Conservation (phyloP, 2,329 filamentous ascomycete species). For the Sporothrix phasma region DNA sequence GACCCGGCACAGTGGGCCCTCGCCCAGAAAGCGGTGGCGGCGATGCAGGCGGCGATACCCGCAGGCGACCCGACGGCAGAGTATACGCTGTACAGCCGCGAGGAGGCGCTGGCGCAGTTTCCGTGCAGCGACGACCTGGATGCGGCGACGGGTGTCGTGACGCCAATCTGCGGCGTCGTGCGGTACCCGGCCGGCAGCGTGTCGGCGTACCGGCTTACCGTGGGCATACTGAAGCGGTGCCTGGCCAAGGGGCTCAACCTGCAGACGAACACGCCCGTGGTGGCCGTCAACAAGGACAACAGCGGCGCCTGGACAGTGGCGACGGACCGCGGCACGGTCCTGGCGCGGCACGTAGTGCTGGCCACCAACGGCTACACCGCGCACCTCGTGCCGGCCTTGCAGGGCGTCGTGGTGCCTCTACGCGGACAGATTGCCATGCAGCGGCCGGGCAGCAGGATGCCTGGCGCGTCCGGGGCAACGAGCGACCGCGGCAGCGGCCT, state of each 20-base stretch:
- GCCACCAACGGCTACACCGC: slow-evolving; percentile 47
- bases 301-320: slow-evolving; percentile 28
- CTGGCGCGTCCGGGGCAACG: slow-evolving; percentile 15
- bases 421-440: slow-evolving; percentile 42
- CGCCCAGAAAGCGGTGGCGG: slow-evolving; percentile 31
- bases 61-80: slow-evolving; percentile 29
- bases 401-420: slow-evolving; percentile 39
- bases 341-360: slow-evolving; percentile 35
- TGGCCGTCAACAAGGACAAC: slow-evolving; percentile 17
- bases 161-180: slow-evolving; percentile 33
- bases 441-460: slow-evolving; percentile 27
- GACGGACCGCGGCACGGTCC: slow-evolving; percentile 35
- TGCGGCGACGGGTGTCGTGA: slow-evolving; percentile 21
- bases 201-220: slow-evolving; percentile 30
- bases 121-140: slow-evolving; percentile 25
- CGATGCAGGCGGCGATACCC: slow-evolving; percentile 37
- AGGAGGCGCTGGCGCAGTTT: slow-evolving; percentile 34
- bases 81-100: slow-evolving; percentile 35
- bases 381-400: slow-evolving; percentile 33
- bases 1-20: slow-evolving; percentile 33
- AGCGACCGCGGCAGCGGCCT: slow-evolving; percentile 25
- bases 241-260: slow-evolving; percentile 37
- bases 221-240: slow-evolving; percentile 36
- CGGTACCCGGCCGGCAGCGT: slow-evolving; percentile 36
- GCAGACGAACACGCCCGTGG: slow-evolving; percentile 42